Base-by-base conservation (phyloP, 2,329 filamentous ascomycete genomes). In the Colletotrichum sp. region DNA sequence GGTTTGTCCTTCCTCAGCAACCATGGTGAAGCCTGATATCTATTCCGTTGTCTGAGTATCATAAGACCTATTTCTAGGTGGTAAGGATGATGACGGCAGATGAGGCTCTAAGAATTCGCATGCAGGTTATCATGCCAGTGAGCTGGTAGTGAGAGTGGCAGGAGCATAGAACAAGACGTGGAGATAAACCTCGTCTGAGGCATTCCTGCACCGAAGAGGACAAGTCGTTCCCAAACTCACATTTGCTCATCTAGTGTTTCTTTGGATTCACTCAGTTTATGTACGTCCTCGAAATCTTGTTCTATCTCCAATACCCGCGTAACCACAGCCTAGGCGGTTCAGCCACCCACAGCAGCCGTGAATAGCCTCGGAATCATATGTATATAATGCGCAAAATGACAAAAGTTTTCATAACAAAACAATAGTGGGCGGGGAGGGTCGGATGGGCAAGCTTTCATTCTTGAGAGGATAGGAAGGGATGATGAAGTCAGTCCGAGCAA, bases 221-320 rank as follows among this genome's bases (percentile, higher is more conserved):
- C 4, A 9, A 39, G 15, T 18, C 16, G 15, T 4, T 1, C 2
- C 16, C 16, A 39, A 9, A 4, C 0, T 39, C 36, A 5, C 7
- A 39, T 39, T 39, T 39, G 8, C 16, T n/a, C 44, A 2, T 49
- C 4, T 12, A 52, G 6, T 6, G 6, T 13, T 12, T 21, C n/a
- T 21, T 52, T 21, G 2, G 44, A 13, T 24, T 21, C n/a, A 8
- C n/a, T 52, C 6, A 13, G 1, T 13, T 13, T 5, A 8, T 13
- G 12, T 52, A 21, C 0, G n/a, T 10, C 44, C 4, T 13, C 44
- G 2, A 52, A 52, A 8, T 0, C 10, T 18, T 4, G n/a, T 13
- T 8, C 2, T 4, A 13, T 21, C n/a, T 52, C 44, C 12, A 13
- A 6, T 2, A n/a, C n/a, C 10, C 4, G n/a, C n/a, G 12, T 5